Base-by-base conservation (phyloP, 495 filamentous ascomycete genomes). In the Aspergillus biplanus region DNA sequence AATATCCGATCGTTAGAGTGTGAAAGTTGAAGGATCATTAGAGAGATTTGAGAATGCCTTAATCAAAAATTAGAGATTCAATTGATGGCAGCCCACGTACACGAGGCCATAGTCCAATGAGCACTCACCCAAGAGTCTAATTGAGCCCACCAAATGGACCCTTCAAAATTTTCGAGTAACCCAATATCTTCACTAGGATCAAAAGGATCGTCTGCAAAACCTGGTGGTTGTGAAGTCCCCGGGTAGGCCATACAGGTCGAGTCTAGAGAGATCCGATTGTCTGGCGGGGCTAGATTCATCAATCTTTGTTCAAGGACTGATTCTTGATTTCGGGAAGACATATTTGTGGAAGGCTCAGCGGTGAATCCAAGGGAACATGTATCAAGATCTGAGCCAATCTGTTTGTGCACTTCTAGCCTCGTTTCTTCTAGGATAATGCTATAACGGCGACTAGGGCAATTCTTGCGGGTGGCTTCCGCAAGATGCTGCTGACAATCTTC, bases 381-480 rank as follows among this genome's bases (percentile, higher is more conserved):
- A 7, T 18, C 16, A 13, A 64, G 47, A 34, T 54, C 18, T 9
- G 68, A 66, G 7, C 71, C 71, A 35, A 78, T 70, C 31, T 80
- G 78, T 7, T 72, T 67, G 64, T 78, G 78, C 5, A 79, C 78
- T 47, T 81, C 78, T 16, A 68, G 66, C 16, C 78, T 65, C 21
- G 83, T 70, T 59, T 83, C 82, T 42, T 80, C 78, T 12, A 85
- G 67, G 21, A 85, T 82, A 46, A 82, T 80, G 53, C 78, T 75
- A 59, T 83, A 85, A n/a, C 81, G 72, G 7, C 81, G 75, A 69
- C 80, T 83, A 0, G 82, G 81, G 32, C 79, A 82, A 42, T 85
- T 83, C 58, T 75, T 76, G 32, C 77, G 72, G 2, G 79, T 82
- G 8, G 80, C 82, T 60, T 80, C 73, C 3, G 79, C 82, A 44